Evolutionary conservation across 2,329 filamentous ascomycete genomes (phyloP), one percentile per base, ranked within the genome.

Genomic region (Lachnellula arida): DNA sequence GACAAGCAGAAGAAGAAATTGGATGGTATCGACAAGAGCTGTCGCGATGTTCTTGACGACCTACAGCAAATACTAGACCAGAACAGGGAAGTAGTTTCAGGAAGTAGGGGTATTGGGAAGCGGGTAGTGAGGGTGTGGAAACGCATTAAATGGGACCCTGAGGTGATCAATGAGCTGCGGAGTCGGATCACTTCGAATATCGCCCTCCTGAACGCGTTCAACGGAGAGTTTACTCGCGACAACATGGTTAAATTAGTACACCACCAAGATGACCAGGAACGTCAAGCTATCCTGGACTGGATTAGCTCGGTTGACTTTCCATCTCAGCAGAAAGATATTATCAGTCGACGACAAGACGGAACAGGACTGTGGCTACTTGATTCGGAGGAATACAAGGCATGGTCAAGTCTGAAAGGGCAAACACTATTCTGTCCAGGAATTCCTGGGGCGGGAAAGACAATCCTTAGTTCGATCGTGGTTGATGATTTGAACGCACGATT

Each of bases 391-490:
- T 60, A 49, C 22, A 34, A 52, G 39, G 14, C 35, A 6, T 62
- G 57, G 60, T 19, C 51, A 9, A 34, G 54, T 1, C 34, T 50
- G 5, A 19, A 35, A 14, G 17, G 52, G 11, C 42, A 54, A 47
- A 54, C 28, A 19, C 40, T 60, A 4, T 58, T 57, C 25, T 60
- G 58, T 47, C 58, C 55, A 34, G 59, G 59, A 32, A 58, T 60
- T 32, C 76, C 75, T 0, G 76, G 77, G 3, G 73, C 76, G 0
- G 76, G 77, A 1, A 81, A 80, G 62, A 79, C 76, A 0, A 75
- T 78, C 4, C 51, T 76, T 0, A 63, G 74, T 0, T 72, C 76
- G 0, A 70, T 73, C 14, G 70, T 76, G 0, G 60, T 80, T 0
- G 68, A 79, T 2, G 7, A 77, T 22, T 65, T 81, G 1, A 8